Evolutionary conservation across 352 stramenopile species (phyloP), one percentile per base, ranked within the genome.

Genomic region (Thalassiosira ordinaria): DNA sequence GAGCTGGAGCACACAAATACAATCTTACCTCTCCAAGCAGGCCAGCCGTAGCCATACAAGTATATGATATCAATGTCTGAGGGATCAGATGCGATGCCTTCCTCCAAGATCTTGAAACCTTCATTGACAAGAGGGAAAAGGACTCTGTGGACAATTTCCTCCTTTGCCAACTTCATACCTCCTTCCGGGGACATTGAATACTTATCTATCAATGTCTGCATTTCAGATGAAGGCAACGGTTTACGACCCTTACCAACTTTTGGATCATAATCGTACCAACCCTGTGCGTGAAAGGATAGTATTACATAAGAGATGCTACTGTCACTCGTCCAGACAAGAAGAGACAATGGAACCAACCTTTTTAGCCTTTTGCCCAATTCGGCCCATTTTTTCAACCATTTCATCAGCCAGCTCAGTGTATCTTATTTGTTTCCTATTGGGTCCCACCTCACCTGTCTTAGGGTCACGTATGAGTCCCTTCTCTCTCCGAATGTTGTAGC

Each of bases 61-160:
- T 94, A 94, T 37, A 94, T 86, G 0, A 95, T 87, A 75, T 95
- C 91, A 84, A 95, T 92, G 60, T 95, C 87, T 39, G 88, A 90
- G 14, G 91, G 91, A 47, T 88, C 62, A 31, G 57, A 70, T 18
- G 89, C 88, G 76, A 95, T 92, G 13, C 84, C 83, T 69, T 95
- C 91, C 68, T 95, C 91, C 39, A 95, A 82, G 63, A 93, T 91
- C 59, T 93, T 93, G 65, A 95, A 95, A 20, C 89, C 91, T 79
- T 95, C 90, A 67, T 95, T 95, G 9, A 94, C 88, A 60, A 92
- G 73, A 63, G 84, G 84, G 59, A 86, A 92, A 16, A 92, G 49
- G 63, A 89, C 57, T 49, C 85, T 83, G 53, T 88, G 67, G 2
- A 93, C 62, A 47, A 95, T 91, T 74, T 90, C 87, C 18, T 91